Conservation (phyloP, 75 land plant genomes). For the Cupressus sempervirens region DNA sequence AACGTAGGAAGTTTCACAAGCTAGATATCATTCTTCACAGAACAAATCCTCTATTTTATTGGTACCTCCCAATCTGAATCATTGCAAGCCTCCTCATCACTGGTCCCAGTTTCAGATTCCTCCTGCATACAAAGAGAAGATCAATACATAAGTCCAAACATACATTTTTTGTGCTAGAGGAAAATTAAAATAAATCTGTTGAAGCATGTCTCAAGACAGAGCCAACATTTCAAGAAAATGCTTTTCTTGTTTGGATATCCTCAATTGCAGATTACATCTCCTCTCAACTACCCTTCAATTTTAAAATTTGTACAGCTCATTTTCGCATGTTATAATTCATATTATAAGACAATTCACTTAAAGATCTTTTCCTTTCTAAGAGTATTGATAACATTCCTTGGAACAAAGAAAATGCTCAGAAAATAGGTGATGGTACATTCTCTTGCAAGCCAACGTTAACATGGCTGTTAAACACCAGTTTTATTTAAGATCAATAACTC, state of each 20-base stretch:
- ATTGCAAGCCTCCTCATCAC: slow-evolving; percentile 3
- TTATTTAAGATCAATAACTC: too few relatives aligned
- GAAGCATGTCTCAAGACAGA: not conserved
- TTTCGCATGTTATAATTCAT: not conserved
- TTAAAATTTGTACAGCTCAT: not conserved
- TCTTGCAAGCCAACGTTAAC: not conserved
- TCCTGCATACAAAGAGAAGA: slow-evolving; percentile 10
- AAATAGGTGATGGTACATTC: not conserved
- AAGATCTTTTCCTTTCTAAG: not conserved
- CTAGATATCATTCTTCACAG: not conserved
- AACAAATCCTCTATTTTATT: not conserved
- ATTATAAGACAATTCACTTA: not conserved
- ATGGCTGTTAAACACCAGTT: not conserved
- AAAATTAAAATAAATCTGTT: not conserved
- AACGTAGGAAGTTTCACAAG: slow-evolving; percentile 8
- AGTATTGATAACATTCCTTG: not conserved
- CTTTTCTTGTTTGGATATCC: not conserved
- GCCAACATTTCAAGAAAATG: not conserved
- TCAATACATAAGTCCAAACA: not conserved
- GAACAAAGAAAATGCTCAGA: not conserved
- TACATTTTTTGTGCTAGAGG: not conserved
- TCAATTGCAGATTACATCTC: not conserved
- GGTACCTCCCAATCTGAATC: slow-evolving; percentile 41
- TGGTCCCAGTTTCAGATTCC: slow-evolving; percentile 16
- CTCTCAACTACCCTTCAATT: not conserved